Evolutionary conservation across 805 yeast genomes (phyloP), one percentile per base, ranked within the genome.

Genomic region (Schwanniomyces vanrijiae): DNA sequence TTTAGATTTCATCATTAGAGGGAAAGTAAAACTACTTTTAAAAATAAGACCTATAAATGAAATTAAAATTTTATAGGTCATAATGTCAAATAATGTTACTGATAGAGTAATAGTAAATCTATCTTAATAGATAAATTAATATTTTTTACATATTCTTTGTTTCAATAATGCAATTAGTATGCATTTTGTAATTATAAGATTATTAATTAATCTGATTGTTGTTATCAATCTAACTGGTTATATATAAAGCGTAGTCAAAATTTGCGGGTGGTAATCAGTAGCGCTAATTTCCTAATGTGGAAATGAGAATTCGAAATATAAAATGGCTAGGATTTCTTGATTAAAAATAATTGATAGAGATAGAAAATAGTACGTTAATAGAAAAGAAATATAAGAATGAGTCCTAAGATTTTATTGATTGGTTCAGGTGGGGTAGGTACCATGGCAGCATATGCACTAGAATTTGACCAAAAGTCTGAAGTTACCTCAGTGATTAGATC

Each of bases 341-440:
- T 10, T 5, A 5, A 26, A 26, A 26, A 26, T 26, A 26, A 6
- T 26, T 7, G 13, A 9, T 9, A 26, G 10, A 26, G 29, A 7
- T 11, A 26, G 10, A 10, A 4, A 26, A 9, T 26, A 5, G 10
- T 26, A 26, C 10, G 6, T 26, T 26, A 5, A 10, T 7, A 26
- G 13, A 26, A 26, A 10, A 26, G 29, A 5, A 10, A 26, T 8
- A 5, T 26, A 9, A 35, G 24, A 11, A 35, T 35, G 38, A 19
- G 14, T 10, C 49, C 53, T 14, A 59, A 51, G 34, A 78, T 82
- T 22, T 66, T 86, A 10, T 66, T 86, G 10, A 75, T 86, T 31
- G 94, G 94, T n/a, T 78, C 87, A 42, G 95, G 94, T 18, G 94
- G 91, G 37, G 92, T 87, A 16, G 95, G 95, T 34, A 76, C 87